Base-by-base conservation (phyloP, 208 protist species). In the Wallacemonas rigidus region DNA sequence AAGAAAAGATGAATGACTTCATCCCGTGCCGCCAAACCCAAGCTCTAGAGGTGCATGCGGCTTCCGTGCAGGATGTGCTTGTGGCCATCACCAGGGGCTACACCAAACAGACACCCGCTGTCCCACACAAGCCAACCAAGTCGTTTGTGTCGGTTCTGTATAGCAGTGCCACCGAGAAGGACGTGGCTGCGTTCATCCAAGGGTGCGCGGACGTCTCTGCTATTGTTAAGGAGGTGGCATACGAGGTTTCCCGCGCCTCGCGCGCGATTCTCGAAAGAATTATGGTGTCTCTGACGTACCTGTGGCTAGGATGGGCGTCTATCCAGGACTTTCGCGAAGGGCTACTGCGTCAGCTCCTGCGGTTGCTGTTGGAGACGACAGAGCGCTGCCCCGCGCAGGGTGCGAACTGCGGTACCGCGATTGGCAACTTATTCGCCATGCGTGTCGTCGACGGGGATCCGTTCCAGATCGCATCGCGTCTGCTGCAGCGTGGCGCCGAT, bases 1-100 rank as follows among this genome's bases (percentile, higher is more conserved):
- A 73, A 6, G 81, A 90, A 68, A 94, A 96, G 77, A 92, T 94
- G 88, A 45, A 94, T 67, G 83, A 74, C n/a, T 94, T 94, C 70
- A 87, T 96, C 48, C 91, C 91, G 15, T 87, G 81, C 63, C 71
- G 82, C 58, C 89, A 94, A 68, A 82, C 84, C 15, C 85, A 94
- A 55, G 79, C 88, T 11, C 77, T 94, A 11, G 17, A 60, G 12
- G 91, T 94, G 51, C 48, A 51, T 17, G 58, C 44, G 35, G 80
- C 83, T 11, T 67, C 80, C 7, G 51, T 87, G 38, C 87, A 96
- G 40, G 81, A 89, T 26, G 89, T 89, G 11, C 17, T 85, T 38
- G 63, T 74, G 17, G 88, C 84, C 0, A 83, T 75, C 44, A 78
- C 45, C 14, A 53, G 55, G 11, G 60, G 57, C 36, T 60, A 44